These are phyloP conservation scores for Oryza meridionalis DNA, from an alignment of 176 grass and related monocot species.

Conservation along the genomic window DNA sequence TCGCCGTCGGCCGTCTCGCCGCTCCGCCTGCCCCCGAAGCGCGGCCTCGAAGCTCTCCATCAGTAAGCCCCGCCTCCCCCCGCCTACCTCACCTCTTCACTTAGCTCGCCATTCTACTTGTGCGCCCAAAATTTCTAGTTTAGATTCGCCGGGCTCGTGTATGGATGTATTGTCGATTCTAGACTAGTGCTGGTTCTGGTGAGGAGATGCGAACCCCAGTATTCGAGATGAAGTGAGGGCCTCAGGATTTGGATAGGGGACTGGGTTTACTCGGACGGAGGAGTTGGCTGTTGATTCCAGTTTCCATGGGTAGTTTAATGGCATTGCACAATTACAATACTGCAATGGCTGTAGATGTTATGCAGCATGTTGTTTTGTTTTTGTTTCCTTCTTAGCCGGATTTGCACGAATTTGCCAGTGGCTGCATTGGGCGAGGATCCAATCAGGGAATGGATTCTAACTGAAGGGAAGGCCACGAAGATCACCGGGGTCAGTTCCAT, in stretches of 20 bases:
- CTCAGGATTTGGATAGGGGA: background rate
- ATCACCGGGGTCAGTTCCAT: conserved; percentile 81
- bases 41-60: conserved; percentile 3
- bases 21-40: conserved; percentile 10
- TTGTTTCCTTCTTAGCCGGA: background rate
- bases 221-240: background rate
- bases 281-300: background rate
- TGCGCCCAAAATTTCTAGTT: background rate
- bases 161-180: background rate
- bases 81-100: background rate
- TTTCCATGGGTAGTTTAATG: background rate
- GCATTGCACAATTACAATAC: background rate
- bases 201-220: background rate
- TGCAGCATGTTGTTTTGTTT: background rate
- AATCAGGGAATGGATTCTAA: conserved; percentile 87
- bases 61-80: conserved; percentile 32
- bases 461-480: conserved; percentile 82
- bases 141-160: background rate
- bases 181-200: background rate
- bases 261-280: background rate
- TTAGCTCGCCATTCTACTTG: background rate
- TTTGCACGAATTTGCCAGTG: conserved; percentile 49
- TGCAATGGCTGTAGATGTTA: background rate
- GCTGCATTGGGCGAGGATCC: conserved; percentile 68
- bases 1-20: conserved; percentile 1